Evolutionary conservation across 2,329 filamentous ascomycete genomes (phyloP).

Genomic region (Blumeria hordei): DNA sequence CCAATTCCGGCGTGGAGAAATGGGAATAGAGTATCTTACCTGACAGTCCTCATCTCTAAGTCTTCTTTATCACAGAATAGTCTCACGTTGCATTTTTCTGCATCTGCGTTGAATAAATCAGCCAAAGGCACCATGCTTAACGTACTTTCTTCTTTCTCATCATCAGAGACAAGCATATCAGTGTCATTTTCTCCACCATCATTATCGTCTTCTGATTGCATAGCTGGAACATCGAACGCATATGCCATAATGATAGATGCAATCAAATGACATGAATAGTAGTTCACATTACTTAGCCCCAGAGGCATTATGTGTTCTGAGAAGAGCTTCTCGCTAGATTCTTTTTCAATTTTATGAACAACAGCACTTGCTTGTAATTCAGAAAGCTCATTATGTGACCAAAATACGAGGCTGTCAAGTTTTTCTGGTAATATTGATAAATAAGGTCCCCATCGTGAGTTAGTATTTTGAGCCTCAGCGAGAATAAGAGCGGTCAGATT

Average conservation of each 20-base stretch:
- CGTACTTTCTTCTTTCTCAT: conserved; percentile 19
- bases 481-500: conserved; percentile 12
- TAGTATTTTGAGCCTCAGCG: conserved; percentile 6
- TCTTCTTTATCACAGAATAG: conserved; percentile 14
- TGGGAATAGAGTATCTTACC: conserved; percentile 6
- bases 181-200: conserved; percentile 15
- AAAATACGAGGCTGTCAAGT: conserved; percentile 49
- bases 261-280: conserved; percentile 32
- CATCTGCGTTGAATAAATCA: conserved; percentile 49
- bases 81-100: conserved; percentile 36
- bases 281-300: conserved; percentile 19
- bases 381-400: conserved; percentile 32
- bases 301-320: conserved; percentile 27
- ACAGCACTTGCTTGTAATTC: conserved; percentile 41
- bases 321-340: conserved; percentile 32
- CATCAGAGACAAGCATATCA: conserved; percentile 21
- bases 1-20: not conserved
- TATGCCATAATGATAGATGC: conserved; percentile 50
- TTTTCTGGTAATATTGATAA: conserved; percentile 32
- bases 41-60: conserved; percentile 39
- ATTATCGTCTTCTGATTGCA: conserved; percentile 8
- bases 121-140: conserved; percentile 48
- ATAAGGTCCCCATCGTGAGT: conserved; percentile 24
- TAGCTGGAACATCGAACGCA: conserved; percentile 35
- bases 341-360: conserved; percentile 36